Conservation (phyloP, 139 green algal species). For the Chlorella sorokiniana region DNA sequence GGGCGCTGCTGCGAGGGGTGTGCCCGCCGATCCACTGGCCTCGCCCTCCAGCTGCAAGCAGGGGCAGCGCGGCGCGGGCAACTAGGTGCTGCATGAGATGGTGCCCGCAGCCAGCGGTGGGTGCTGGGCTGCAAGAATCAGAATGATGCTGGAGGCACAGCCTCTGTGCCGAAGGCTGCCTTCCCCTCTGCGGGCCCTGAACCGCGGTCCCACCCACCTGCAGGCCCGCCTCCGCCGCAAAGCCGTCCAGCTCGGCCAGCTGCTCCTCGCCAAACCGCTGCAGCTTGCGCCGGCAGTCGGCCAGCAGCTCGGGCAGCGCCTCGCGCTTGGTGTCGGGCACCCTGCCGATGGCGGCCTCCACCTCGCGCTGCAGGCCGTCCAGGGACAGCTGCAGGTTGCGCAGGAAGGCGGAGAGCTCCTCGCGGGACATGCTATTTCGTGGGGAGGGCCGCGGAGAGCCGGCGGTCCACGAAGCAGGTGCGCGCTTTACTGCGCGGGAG, state of each 20-base stretch:
- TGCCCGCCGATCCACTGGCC: background rate
- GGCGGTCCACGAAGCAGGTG: background rate
- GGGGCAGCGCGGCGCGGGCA: too few relatives aligned
- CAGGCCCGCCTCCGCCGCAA: slow-evolving; percentile 12
- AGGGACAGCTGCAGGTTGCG: slow-evolving; percentile 35
- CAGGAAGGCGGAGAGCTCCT: slow-evolving; percentile 22
- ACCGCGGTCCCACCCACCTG: background rate
- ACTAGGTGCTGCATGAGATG: too few relatives aligned
- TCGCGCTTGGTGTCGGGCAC: slow-evolving; percentile 6
- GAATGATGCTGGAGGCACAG: background rate
- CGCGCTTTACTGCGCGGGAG: too few relatives aligned
- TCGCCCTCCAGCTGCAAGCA: background rate
- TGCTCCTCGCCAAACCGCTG: background rate
- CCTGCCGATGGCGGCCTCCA: background rate
- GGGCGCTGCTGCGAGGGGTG: background rate
- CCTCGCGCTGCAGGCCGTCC: slow-evolving; percentile 21
- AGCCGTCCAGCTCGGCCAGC: slow-evolving; percentile 1
- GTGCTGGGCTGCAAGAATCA: too few relatives aligned
- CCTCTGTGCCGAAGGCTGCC: background rate
- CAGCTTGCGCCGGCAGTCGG: background rate
- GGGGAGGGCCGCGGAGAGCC: background rate
- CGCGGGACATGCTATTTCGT: slow-evolving; percentile 10
- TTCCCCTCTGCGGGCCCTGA: background rate
- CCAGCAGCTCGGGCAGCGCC: slow-evolving; percentile 18
- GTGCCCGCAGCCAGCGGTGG: too few relatives aligned